Evolutionary conservation across 2,329 filamentous ascomycete species (phyloP).

Genomic region (Fusarium sp.): DNA sequence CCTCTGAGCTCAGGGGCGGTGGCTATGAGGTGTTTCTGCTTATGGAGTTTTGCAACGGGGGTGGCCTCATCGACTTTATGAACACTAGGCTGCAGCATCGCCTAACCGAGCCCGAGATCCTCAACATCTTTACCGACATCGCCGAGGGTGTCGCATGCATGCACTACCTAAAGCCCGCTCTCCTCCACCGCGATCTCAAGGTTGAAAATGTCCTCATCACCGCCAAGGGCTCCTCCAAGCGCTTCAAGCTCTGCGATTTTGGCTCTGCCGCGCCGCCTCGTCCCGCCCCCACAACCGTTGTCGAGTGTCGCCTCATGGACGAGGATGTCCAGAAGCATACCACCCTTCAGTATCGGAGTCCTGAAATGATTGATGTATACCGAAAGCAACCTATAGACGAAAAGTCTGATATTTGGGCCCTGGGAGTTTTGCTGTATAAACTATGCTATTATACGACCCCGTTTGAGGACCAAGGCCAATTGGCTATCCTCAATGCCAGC

Average conservation of each 20-base stretch:
- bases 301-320: slow-evolving; percentile 91
- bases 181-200: slow-evolving; percentile 95
- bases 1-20: slow-evolving; percentile 89
- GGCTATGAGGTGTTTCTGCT: slow-evolving; percentile 98
- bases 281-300: slow-evolving; percentile 85
- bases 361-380: slow-evolving; percentile 99
- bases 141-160: slow-evolving; percentile 97
- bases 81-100: slow-evolving; percentile 97
- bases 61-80: slow-evolving; percentile 99
- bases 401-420: slow-evolving; percentile 98
- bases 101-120: slow-evolving; percentile 95
- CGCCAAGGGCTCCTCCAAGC: slow-evolving; percentile 70
- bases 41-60: slow-evolving; percentile 97
- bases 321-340: slow-evolving; percentile 98
- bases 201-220: slow-evolving; percentile 98
- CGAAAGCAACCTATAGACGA: slow-evolving; percentile 96
- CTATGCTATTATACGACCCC: slow-evolving; percentile 99
- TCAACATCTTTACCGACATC: slow-evolving; percentile 96
- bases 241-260: slow-evolving; percentile 98
- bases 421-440: slow-evolving; percentile 96
- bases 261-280: slow-evolving; percentile 88
- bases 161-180: slow-evolving; percentile 95
- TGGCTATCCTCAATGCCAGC: slow-evolving; percentile 95
- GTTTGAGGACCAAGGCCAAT: slow-evolving; percentile 96
- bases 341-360: slow-evolving; percentile 95